These are phyloP conservation scores for Akebia trifoliata DNA, from an alignment of 164 flowering plant genomes.

Conservation along the genomic window DNA sequence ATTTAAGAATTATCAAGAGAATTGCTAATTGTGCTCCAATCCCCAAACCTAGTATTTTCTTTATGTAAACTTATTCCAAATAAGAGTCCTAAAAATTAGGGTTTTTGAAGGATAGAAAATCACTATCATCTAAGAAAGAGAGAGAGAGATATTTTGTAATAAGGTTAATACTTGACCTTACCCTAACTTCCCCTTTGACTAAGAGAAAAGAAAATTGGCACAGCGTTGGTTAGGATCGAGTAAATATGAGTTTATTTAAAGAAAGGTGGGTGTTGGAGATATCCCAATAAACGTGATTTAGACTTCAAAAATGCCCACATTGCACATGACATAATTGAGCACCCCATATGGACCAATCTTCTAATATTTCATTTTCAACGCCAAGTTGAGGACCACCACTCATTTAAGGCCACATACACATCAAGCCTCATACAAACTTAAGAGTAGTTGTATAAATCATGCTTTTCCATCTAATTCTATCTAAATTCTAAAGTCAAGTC, in stretches of 20 bases:
- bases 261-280: slow-evolving; percentile 2
- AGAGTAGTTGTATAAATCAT: not conserved
- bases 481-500: too few species aligned
- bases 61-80: too few species aligned
- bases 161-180: slow-evolving; percentile 4
- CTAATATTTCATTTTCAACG: not conserved
- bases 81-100: too few species aligned
- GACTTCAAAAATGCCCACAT: slow-evolving; percentile 19
- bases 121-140: too few species aligned
- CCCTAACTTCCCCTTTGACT: slow-evolving; percentile 14
- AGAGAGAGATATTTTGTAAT: too few species aligned
- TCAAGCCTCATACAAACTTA: not conserved
- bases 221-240: not conserved
- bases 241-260: not conserved
- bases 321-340: slow-evolving; percentile 32
- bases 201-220: slow-evolving; percentile 7
- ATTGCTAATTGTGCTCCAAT: too few species aligned
- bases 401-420: not conserved
- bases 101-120: too few species aligned
- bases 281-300: slow-evolving; percentile 17
- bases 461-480: too few species aligned
- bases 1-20: too few species aligned
- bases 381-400: slow-evolving; percentile 10
- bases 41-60: too few species aligned
- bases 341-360: slow-evolving; percentile 36